Evolutionary conservation across 2,329 filamentous ascomycete genomes (phyloP), one percentile per base, ranked within the genome.

Genomic region (Sporothrix phasma): DNA sequence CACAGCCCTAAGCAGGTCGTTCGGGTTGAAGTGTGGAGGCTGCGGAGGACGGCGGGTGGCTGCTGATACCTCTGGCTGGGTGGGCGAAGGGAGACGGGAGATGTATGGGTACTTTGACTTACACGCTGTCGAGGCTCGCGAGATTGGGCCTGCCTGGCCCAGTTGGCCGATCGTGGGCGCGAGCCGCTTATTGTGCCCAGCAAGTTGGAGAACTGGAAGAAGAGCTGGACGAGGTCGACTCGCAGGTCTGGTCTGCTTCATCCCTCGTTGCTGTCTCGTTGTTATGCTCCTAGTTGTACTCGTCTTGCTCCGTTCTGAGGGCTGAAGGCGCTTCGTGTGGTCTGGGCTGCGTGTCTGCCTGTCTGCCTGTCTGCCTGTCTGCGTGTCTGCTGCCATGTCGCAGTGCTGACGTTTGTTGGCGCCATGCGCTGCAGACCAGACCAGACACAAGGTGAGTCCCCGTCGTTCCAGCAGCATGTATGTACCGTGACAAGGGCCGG

Each of bases 21-120:
- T 43, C 53, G 47, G 56, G 39, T 24, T 65, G 31, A 60, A 62
- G 17, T 66, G 61, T 53, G 65, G 62, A 64, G 58, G 62, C 24
- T 15, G 58, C 43, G 43, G 43, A 47, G 31, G 26, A 49, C 34
- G 29, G 43, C 58, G 19, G 43, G n/a, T 34, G 26, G 19, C 29
- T 56, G 34, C 39, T 61, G 56, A 49, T 59, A 39, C 43, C 24
- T 29, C 51, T 54, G 10, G 47, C 37, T 65, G 63, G 66, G 29
- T 64, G 60, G 64, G 63, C 54, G 64, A 66, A 65, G 66, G 63
- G 47, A 43, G 59, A 17, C 17, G 24, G 39, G 37, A 11, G 51
- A 66, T 51, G 64, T 63, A 63, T 26, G 17, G 45, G 60, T 65
- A 65, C 64, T 58, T 65, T 15, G 45, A 45, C 54, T 46, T 51